These are phyloP conservation scores for Ilex paraguariensis DNA, from an alignment of 305 asterid species.

Conservation along the genomic window DNA sequence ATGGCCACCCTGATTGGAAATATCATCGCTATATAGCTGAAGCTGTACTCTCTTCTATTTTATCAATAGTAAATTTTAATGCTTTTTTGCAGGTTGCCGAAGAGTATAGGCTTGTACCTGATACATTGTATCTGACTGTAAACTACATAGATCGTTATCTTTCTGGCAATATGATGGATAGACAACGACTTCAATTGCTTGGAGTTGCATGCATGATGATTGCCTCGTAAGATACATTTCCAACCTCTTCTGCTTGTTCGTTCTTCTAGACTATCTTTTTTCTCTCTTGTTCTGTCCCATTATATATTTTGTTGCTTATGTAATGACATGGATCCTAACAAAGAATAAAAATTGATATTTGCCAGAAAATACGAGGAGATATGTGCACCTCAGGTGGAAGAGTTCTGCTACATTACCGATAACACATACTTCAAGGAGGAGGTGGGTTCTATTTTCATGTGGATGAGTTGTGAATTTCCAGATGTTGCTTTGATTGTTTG, in stretches of 20 bases:
- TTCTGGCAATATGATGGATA: conserved; percentile 39
- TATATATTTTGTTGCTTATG: no score
- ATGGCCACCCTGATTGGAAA: no score
- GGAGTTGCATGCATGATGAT: conserved; percentile 58
- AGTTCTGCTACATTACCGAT: conserved; percentile 35
- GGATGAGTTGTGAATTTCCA: background rate
- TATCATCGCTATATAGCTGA: no score
- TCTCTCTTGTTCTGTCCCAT: background rate
- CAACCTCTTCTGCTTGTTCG: no score
- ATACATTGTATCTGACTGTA: conserved; percentile 41
- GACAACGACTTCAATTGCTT: conserved; percentile 32
- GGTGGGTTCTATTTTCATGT: conserved; percentile 29
- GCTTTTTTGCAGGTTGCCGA: conserved; percentile 32
- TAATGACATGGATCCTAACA: no score
- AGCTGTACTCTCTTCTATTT: no score
- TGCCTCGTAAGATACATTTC: conserved; percentile 32
- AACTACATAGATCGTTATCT: conserved; percentile 48
- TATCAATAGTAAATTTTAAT: background rate
- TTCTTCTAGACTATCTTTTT: no score
- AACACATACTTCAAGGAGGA: conserved; percentile 41
- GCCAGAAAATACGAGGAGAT: conserved; percentile 51
- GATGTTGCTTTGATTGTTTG: background rate
- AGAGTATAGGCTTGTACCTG: conserved; percentile 42
- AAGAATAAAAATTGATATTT: background rate
- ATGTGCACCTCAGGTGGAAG: conserved; percentile 42